These are phyloP conservation scores for Lachancea waltii DNA, from an alignment of 805 yeast genomes.

Conservation along the genomic window DNA sequence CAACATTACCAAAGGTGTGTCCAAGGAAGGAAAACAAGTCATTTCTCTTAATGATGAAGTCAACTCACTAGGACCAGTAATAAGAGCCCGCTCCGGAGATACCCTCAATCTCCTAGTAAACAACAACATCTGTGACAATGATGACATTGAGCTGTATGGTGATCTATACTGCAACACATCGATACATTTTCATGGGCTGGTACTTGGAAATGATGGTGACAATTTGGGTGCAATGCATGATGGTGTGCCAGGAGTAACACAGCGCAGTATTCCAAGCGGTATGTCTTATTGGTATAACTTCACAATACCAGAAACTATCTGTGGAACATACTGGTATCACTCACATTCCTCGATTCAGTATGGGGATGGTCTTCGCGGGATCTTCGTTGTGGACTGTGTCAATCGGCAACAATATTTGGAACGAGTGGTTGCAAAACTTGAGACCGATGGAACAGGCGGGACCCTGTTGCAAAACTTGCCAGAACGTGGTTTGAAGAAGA, in stretches of 20 bases:
- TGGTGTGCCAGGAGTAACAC: constrained; percentile 44
- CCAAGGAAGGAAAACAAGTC: constrained; percentile 11
- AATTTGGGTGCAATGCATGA: constrained; percentile 41
- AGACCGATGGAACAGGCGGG: constrained; percentile 3
- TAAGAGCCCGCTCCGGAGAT: constrained; percentile 22
- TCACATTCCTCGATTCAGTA: constrained; percentile 46
- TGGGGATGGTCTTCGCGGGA: constrained; percentile 47
- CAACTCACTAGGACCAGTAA: constrained; percentile 21
- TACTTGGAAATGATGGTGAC: constrained; percentile 39
- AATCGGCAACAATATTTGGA: constrained; percentile 11
- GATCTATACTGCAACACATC: constrained; percentile 25
- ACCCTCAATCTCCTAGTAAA: constrained; percentile 15
- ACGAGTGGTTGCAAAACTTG: constrained; percentile 6
- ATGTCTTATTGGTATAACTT: constrained; percentile 47
- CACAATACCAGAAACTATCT: constrained; percentile 36
- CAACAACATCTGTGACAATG: constrained; percentile 16
- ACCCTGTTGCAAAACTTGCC: constrained; percentile 3
- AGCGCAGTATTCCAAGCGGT: constrained; percentile 64
- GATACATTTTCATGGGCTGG: constrained; percentile 50
- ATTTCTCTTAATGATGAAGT: constrained; percentile 20
- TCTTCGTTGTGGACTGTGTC: constrained; percentile 47
- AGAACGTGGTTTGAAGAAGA: not conserved
- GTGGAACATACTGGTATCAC: constrained; percentile 55
- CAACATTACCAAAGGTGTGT: constrained; percentile 12
- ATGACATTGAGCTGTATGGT: not conserved